phyloP scores from a whole-genome alignment of 768 basidiomycete genomes.

The Leccinum arenicola region DNA sequence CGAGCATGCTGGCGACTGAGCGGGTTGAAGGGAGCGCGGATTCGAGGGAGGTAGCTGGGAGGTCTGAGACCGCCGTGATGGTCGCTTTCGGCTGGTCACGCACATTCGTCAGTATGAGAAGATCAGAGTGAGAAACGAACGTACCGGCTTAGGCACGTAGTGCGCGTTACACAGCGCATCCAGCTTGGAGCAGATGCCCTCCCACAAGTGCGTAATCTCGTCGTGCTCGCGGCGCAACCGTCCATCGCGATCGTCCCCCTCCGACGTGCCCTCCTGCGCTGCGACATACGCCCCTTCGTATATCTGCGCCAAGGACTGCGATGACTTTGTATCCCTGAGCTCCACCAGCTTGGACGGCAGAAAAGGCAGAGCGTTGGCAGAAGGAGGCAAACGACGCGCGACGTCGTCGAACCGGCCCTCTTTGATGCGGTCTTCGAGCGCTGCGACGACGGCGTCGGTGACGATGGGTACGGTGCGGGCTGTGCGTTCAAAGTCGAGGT shows the following conservation, averaged over 20 bases:
- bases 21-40: too few relatives aligned
- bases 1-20: too few relatives aligned
- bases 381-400: slow-evolving; percentile 63
- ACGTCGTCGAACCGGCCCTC: slow-evolving; percentile 91
- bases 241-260: slow-evolving; percentile 78
- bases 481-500: slow-evolving; percentile 91
- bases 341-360: slow-evolving; percentile 88
- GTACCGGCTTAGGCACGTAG: slow-evolving; percentile 90
- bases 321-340: slow-evolving; percentile 83
- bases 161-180: slow-evolving; percentile 95
- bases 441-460: slow-evolving; percentile 81
- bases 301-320: slow-evolving; percentile 89
- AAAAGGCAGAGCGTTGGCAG: slow-evolving; percentile 79
- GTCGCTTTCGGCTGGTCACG: slow-evolving; percentile 73
- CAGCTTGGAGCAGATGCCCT: slow-evolving; percentile 79
- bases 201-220: slow-evolving; percentile 82
- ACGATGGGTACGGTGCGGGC: slow-evolving; percentile 85
- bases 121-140: slow-evolving; percentile 22
- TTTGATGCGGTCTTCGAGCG: slow-evolving; percentile 83
- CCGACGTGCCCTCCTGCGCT: slow-evolving; percentile 46
- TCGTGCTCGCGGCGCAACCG: slow-evolving; percentile 87
- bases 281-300: slow-evolving; percentile 91
- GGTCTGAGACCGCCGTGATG: slow-evolving; percentile 81
- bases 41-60: slow-evolving; percentile 79
- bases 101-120: neutral